Percentiles rank a stretch among this genome's conserved stretches.
Conservation (phyloP, 2,329 filamentous ascomycete species). For the Trichoderma sp. region DNA sequence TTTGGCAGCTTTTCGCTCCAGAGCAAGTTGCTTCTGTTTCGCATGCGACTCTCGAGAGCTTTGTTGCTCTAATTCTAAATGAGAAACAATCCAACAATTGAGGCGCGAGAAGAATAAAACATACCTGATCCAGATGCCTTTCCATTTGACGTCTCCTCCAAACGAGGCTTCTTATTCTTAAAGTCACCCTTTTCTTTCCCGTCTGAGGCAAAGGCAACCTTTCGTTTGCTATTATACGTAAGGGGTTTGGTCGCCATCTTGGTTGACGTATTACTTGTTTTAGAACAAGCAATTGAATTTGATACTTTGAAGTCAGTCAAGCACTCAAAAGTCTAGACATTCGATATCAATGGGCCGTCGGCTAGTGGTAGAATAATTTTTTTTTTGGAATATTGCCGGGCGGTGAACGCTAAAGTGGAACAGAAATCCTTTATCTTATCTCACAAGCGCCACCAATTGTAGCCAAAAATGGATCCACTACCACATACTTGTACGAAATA, state of each 20-base stretch:
- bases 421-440: background rate
- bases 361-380: conserved; percentile 20
- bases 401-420: conserved; percentile 30
- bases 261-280: conserved; percentile 21
- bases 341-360: conserved; percentile 20
- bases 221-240: conserved; percentile 54
- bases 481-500: background rate
- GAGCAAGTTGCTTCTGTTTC: conserved; percentile 85
- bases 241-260: conserved; percentile 50
- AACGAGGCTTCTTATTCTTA: conserved; percentile 51
- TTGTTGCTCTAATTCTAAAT: conserved; percentile 40
- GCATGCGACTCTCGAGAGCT: conserved; percentile 83
- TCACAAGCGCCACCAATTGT: background rate
- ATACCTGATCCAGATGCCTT: conserved; percentile 44
- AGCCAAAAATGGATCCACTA: background rate
- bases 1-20: conserved; percentile 88
- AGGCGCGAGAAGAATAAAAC: conserved; percentile 23
- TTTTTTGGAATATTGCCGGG: conserved; percentile 35
- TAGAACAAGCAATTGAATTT: background rate
- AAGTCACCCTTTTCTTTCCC: conserved; percentile 44
- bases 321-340: conserved; percentile 9
- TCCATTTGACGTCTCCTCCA: conserved; percentile 24
- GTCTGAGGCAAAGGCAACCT: conserved; percentile 44
- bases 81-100: background rate
- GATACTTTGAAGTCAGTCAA: background rate